These are phyloP conservation scores for Chaetomium cochliodes DNA, from an alignment of 495 filamentous ascomycete genomes.

Conservation along the genomic window DNA sequence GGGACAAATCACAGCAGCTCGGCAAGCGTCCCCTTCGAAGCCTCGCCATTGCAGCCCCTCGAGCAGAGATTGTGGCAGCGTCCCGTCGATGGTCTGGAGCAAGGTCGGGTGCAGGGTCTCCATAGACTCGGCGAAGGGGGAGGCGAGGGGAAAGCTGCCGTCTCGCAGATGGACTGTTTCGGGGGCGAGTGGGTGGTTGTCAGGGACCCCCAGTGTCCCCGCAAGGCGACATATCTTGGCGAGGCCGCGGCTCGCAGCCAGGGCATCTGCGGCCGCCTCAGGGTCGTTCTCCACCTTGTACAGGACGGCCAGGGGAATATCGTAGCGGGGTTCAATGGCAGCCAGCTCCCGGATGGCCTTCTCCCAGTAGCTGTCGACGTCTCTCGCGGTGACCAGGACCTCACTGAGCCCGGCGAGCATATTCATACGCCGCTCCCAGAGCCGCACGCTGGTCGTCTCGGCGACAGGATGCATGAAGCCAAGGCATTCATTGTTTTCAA, in stretches of 20 bases:
- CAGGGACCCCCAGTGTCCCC: constrained; percentile 59
- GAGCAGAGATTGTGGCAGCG: constrained; percentile 50
- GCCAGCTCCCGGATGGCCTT: constrained; percentile 34
- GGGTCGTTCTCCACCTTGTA: constrained; percentile 53
- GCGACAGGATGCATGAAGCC: constrained; percentile 39
- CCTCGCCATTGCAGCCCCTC: constrained; percentile 58
- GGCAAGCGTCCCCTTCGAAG: constrained; percentile 55
- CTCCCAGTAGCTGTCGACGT: constrained; percentile 40
- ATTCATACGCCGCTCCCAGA: constrained; percentile 44
- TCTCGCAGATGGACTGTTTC: constrained; percentile 51
- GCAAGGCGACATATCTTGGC: constrained; percentile 53
- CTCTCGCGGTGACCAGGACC: constrained; percentile 32
- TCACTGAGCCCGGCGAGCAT: constrained; percentile 42
- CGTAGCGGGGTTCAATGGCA: constrained; percentile 41
- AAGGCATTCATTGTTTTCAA: constrained; percentile 52
- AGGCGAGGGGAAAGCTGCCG: constrained; percentile 51
- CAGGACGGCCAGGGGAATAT: constrained; percentile 58
- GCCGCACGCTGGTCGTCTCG: constrained; percentile 37
- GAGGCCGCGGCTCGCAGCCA: constrained; percentile 34
- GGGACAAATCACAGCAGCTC: constrained; percentile 58
- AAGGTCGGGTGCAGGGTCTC: constrained; percentile 53
- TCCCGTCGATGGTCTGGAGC: constrained; percentile 54
- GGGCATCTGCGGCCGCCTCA: constrained; percentile 42
- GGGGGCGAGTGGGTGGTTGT: constrained; percentile 52
- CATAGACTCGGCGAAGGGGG: constrained; percentile 57